A percentile compares a stretch with the other conserved stretches of the same genome.
These are phyloP conservation scores for Lumnitzera littorea DNA, from an alignment of 345 rosid species.

Conservation along the genomic window DNA sequence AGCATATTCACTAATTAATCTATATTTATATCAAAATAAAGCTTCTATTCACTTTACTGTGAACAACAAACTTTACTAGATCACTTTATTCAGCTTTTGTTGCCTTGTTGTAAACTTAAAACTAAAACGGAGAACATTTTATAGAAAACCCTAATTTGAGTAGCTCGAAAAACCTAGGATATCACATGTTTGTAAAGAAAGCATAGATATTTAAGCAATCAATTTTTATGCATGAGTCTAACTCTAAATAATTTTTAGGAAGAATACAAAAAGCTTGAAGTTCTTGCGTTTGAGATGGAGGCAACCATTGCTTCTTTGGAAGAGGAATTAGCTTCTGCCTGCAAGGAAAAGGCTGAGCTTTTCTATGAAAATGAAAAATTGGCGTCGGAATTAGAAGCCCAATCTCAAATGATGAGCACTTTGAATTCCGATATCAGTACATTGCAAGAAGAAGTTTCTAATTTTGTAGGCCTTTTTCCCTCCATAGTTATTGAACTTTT, in stretches of 20 bases:
- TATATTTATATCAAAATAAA: too few relatives aligned
- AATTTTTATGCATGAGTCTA: too few relatives aligned
- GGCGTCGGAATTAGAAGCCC: slow-evolving; percentile 44
- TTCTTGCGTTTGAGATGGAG: slow-evolving; percentile 91
- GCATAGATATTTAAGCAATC: too few relatives aligned
- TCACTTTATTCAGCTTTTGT: too few relatives aligned
- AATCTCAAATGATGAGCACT: slow-evolving; percentile 32
- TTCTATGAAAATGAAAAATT: slow-evolving; percentile 37
- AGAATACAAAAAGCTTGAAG: slow-evolving; percentile 64
- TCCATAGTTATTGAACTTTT: background rate
- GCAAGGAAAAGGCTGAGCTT: slow-evolving; percentile 49
- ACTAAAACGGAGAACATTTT: too few relatives aligned
- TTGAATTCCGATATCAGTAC: slow-evolving; percentile 42
- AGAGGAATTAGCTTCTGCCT: slow-evolving; percentile 52
- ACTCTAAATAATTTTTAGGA: slow-evolving; percentile 43
- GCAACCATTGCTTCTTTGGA: slow-evolving; percentile 77
- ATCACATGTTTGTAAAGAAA: too few relatives aligned
- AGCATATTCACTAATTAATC: too few relatives aligned
- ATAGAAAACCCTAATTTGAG: too few relatives aligned
- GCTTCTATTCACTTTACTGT: too few relatives aligned
- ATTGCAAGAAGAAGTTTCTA: slow-evolving; percentile 43
- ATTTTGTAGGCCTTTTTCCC: slow-evolving; percentile 37
- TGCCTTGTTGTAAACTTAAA: too few relatives aligned
- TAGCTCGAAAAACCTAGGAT: too few relatives aligned
- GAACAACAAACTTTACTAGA: too few relatives aligned